Base-by-base conservation (phyloP, 2,329 filamentous ascomycete genomes). In the Cryphonectria naterciae region DNA sequence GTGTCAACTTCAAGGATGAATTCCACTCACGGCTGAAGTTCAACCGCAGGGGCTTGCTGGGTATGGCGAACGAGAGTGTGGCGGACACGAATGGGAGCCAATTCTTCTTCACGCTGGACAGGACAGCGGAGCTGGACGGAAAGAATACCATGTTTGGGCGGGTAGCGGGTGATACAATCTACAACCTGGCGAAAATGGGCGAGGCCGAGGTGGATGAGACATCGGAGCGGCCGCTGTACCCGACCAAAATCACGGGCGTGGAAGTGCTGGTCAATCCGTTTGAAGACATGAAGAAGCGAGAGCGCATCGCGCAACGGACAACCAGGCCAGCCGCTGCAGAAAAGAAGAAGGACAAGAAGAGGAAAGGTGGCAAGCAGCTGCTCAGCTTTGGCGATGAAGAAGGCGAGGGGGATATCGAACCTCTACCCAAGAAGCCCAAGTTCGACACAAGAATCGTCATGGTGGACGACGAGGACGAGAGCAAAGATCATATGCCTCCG, bases 121-220 rank as follows among this genome's bases (percentile, higher is more conserved):
- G 92, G 78, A 86, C 95, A 35, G 91, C 94, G 37, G 94, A 98
- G 83, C 80, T 99, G 77, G 93, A 92, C 75, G 92, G 92, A 67
- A 93, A 93, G 82, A 98, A 98, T 80, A 98, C 96, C 0, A 83
- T 98, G 80, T 98, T 99, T 83, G 96, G 96, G 25, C 87, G 96
- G 70, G 88, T 99, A 61, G 94, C 93, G 49, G 96, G 95, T 39
- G 94, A 98, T 74, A 98, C 95, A 22, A 96, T 99, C 69, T 99
- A 97, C 83, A 98, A 98, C 80, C 81, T 99, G 77, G 91, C 95
- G 78, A 97, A 95, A 81, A 97, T 98, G 86, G 94, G 92, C 28
- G 95, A 98, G 79, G 89, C 89, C 0, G 96, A 98, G 78, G 84
- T 97, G 25, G 88, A 91, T 37, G 91, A 93, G 68, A 91, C 90